Conservation (phyloP, 139 green algal genomes). For the Medakamo hakoo region DNA sequence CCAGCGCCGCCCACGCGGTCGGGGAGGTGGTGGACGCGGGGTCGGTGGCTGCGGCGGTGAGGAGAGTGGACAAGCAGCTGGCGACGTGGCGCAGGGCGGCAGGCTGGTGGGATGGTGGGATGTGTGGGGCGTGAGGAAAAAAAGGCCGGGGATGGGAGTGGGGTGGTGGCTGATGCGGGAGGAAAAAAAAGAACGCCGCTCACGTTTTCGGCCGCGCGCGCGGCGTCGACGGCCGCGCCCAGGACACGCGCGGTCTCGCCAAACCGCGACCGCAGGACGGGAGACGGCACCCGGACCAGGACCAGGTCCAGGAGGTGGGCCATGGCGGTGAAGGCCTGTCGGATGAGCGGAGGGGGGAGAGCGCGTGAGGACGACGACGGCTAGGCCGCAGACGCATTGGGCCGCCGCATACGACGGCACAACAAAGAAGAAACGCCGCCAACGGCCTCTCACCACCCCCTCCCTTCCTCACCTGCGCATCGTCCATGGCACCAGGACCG, state of each 20-base stretch:
- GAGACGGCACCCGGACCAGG: conserved; percentile 32
- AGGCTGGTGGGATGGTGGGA: too few species aligned
- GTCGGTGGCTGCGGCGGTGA: conserved; percentile 33
- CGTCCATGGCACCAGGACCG: conserved; percentile 22
- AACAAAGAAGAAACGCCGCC: background rate
- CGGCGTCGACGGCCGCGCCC: conserved; percentile 18
- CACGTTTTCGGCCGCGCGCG: too few species aligned
- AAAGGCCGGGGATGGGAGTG: too few species aligned
- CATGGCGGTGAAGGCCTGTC: conserved; percentile 43
- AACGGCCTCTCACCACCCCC: too few species aligned
- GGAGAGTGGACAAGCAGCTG: conserved; percentile 30
- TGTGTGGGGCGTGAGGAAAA: too few species aligned
- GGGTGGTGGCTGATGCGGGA: too few species aligned
- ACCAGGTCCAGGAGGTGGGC: conserved; percentile 35
- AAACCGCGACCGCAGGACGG: conserved; percentile 43
- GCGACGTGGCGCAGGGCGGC: conserved; percentile 29
- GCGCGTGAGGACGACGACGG: background rate
- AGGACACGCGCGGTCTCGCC: conserved; percentile 21
- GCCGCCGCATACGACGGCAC: background rate
- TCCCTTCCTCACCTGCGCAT: conserved; percentile 1
- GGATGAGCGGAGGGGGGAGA: background rate
- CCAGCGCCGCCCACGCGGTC: conserved; percentile 20
- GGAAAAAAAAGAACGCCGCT: too few species aligned
- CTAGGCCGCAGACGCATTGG: background rate
- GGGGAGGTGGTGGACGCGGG: too few species aligned